Evolutionary conservation across 2,329 filamentous ascomycete species (phyloP).

Genomic region (Coniella vitis): DNA sequence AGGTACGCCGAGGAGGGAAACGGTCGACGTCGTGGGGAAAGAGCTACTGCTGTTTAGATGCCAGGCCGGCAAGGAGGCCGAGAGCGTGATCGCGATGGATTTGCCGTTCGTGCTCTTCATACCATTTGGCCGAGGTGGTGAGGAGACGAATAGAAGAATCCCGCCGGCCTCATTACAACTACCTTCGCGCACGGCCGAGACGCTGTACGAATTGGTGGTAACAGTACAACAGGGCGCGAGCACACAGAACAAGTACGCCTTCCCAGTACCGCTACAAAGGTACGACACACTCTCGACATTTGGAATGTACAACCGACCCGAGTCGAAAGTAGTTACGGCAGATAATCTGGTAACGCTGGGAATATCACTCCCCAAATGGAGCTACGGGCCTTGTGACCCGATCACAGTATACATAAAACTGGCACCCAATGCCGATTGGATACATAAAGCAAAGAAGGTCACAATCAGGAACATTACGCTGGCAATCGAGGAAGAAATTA

Average conservation of each 20-base stretch:
- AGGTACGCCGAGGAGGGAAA: constrained; percentile 82
- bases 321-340: constrained; percentile 75
- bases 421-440: constrained; percentile 85
- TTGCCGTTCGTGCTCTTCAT: constrained; percentile 96
- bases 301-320: constrained; percentile 97
- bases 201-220: constrained; percentile 93
- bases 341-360: constrained; percentile 89
- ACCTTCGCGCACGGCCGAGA: constrained; percentile 90
- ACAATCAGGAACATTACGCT: constrained; percentile 93
- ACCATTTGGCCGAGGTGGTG: constrained; percentile 83
- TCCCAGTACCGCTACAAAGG: constrained; percentile 82
- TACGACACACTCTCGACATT: constrained; percentile 98
- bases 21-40: constrained; percentile 88
- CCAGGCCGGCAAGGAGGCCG: constrained; percentile 73
- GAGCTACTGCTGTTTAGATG: constrained; percentile 90
- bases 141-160: constrained; percentile 82
- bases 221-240: constrained; percentile 86
- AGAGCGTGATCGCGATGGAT: constrained; percentile 92
- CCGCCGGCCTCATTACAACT: constrained; percentile 89
- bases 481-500: constrained; percentile 92
- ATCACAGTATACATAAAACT: constrained; percentile 95
- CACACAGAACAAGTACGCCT: constrained; percentile 83
- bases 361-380: constrained; percentile 91
- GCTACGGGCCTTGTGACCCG: constrained; percentile 89
- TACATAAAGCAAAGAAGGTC: constrained; percentile 82